Conservation (phyloP, 768 basidiomycete genomes). For the Boletus tomentosulus region DNA sequence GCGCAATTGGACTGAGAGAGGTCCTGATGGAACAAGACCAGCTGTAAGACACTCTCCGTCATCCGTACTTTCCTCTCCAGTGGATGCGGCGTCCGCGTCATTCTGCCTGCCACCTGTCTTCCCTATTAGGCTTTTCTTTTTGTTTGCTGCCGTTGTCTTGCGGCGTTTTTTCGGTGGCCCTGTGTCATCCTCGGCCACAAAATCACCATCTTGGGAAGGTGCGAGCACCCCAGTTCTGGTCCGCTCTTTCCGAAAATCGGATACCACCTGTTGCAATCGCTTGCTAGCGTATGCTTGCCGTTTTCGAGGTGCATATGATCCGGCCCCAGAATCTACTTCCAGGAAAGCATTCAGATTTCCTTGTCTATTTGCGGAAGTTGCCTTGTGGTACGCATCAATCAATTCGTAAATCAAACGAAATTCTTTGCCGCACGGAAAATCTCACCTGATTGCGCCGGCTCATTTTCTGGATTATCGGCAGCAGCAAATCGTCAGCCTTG, state of each 20-base stretch:
- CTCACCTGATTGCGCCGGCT: slow-evolving; percentile 72
- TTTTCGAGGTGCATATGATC: slow-evolving; percentile 70
- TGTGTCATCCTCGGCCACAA: slow-evolving; percentile 23
- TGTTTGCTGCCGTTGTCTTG: slow-evolving; percentile 16
- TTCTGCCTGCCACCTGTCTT: slow-evolving; percentile 2
- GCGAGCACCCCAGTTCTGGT: slow-evolving; percentile 10
- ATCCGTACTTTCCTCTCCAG: slow-evolving; percentile 17
- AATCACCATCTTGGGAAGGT: slow-evolving; percentile 26
- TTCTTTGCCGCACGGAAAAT: not conserved
- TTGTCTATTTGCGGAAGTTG: slow-evolving; percentile 68
- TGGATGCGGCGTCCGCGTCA: not conserved
- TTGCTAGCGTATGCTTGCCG: slow-evolving; percentile 83
- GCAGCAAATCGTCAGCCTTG: slow-evolving; percentile 87
- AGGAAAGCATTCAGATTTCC: slow-evolving; percentile 73
- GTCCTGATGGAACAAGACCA: slow-evolving; percentile 13
- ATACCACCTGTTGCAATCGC: slow-evolving; percentile 81
- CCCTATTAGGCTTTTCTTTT: slow-evolving; percentile 3
- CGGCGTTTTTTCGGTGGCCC: slow-evolving; percentile 32
- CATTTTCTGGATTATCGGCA: slow-evolving; percentile 89
- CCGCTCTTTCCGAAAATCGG: slow-evolving; percentile 62
- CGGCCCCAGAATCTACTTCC: slow-evolving; percentile 62
- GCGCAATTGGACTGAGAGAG: slow-evolving; percentile 34
- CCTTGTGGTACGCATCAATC: slow-evolving; percentile 32
- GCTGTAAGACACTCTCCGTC: slow-evolving; percentile 6
- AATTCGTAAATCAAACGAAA: not conserved